Base-by-base conservation (phyloP, 140 eudicot genomes). In the Senecio squalidus region DNA sequence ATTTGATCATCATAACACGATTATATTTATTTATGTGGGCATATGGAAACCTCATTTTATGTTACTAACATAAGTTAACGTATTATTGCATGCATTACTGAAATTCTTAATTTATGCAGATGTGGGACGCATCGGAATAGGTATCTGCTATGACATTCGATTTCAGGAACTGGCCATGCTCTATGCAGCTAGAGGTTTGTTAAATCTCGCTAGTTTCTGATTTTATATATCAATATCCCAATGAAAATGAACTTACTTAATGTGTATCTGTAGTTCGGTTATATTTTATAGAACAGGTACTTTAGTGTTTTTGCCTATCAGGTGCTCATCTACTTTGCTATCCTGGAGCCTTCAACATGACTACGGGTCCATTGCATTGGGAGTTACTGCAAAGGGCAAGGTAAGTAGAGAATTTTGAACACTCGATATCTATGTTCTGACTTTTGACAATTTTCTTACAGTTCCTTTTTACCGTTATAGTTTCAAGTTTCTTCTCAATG, bases 121-220 rank as follows among this genome's bases (percentile, higher is more conserved):
- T 51, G 21, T 25, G 2, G 11, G 34, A 10, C 36, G 57, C 5
- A 51, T 51, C 9, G 57, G 57, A 17, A 25, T 51, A 9, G 57
- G 57, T 9, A 51, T 51, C 6, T 51, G 57, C 25, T 18, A 51
- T 51, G 57, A 51, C 57, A 51, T 51, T 51, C 57, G 57, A 18
- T 51, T 51, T 51, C 57, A 16, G 1, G 57, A 51, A 18, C 57
- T 51, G 17, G 57, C 57, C 11, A 51, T 51, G 57, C 11, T 51
- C 9, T 51, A 51, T 18, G 9, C 11, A 51, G 57, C 22, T 9
- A 51, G 57, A 51, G 57, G 56, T 2, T 66, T 69, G 78, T 69
- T 57, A n/a, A 14, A 38, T 24, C 68, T 22, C 29, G 17, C 28
- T 38, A 6, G 6, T 50, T 26, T 26, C 34, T 27, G n/a, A n/a